A percentile compares a stretch with the other conserved stretches of the same genome.
Evolutionary conservation across 441 rosid species (phyloP).

Genomic region (Metrosideros polymorpha): DNA sequence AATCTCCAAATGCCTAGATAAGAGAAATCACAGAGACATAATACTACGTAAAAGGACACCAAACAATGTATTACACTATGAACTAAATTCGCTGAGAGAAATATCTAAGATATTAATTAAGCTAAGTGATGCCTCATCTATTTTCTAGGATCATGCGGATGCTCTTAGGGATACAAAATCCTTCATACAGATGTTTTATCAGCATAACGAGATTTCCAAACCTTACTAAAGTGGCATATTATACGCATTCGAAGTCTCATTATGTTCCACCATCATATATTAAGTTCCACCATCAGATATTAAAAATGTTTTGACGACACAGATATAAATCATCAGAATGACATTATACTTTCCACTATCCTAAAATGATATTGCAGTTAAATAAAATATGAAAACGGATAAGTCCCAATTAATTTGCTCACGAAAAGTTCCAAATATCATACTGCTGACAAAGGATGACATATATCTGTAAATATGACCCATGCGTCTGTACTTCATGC

Average conservation of each 20-base stretch:
- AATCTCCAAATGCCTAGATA: neutral
- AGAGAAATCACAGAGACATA: neutral
- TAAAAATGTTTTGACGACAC: neutral
- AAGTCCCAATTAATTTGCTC: neutral
- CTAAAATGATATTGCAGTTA: neutral
- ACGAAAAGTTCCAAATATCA: neutral
- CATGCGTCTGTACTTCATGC: neutral
- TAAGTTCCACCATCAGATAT: neutral
- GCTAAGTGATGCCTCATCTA: neutral
- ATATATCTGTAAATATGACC: neutral
- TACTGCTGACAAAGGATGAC: neutral
- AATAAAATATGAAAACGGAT: neutral
- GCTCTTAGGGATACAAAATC: neutral
- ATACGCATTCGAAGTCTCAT: neutral
- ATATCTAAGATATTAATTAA: neutral
- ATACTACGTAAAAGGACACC: neutral
- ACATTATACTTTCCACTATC: neutral
- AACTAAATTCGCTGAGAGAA: neutral
- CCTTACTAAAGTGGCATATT: neutral
- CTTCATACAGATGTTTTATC: neutral
- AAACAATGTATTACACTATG: neutral
- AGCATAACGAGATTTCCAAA: neutral
- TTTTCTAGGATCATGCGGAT: neutral
- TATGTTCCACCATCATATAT: neutral
- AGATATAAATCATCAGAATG: neutral